Evolutionary conservation across 2,329 filamentous ascomycete genomes (phyloP), one percentile per base, ranked within the genome.

Genomic region (Bipolaris oryzae): DNA sequence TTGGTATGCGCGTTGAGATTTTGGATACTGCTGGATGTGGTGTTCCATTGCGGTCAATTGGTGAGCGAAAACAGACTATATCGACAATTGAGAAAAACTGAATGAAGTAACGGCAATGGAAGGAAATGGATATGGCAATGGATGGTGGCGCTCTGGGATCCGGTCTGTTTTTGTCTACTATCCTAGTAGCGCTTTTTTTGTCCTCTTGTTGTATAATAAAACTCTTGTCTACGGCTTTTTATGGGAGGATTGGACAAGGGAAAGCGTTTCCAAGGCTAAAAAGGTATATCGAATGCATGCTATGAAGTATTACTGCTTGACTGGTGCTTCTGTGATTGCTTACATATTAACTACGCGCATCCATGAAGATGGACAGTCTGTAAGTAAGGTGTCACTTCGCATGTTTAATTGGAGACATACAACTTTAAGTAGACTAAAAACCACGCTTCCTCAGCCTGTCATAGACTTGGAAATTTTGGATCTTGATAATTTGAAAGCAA

Each of bases 401-500:
- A 31, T 13, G 3, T 31, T 31, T 31, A 31, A 31, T 31, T 13
- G 10, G 28, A 13, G 28, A 13, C 28, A 31, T 28, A 28, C 28
- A 4, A 31, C 28, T 31, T 11, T 5, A 31, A 31, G 10, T 2
- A 31, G 10, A 31, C 28, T 31, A 5, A 11, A 13, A 31, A 2
- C 28, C 11, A 31, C 3, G 28, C 28, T 31, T 31, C 28, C 28
- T 11, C 10, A 13, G 10, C 74, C 71, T 69, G 69, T 73, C 69
- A 72, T 74, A 70, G 74, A 74, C 71, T 69, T 69, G 70, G 43
- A 58, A 62, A 49, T 54, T 64, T 50, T 55, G 61, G 58, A 51
- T 63, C 61, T 58, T 69, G 64, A 74, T 73, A 70, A 71, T 69
- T 44, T n/a, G 56, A 39, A 47, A n/a, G 41, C 15, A 16, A 2